Evolutionary conservation across 2,329 filamentous ascomycete genomes (phyloP), one percentile per base, ranked within the genome.

Genomic region (Fusarium sp.): DNA sequence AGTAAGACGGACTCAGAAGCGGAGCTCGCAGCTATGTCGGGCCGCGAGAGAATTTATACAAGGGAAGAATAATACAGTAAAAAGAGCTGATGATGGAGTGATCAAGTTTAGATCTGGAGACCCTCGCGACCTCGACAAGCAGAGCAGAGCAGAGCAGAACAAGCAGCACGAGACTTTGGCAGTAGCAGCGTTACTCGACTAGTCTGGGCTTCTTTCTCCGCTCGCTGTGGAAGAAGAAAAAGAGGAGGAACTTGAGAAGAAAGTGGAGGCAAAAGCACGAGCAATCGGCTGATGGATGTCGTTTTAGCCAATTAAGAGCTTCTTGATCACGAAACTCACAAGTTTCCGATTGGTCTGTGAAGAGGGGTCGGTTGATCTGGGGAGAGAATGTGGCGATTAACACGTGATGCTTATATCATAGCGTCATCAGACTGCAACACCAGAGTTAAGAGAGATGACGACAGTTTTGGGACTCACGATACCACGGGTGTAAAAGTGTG

Each of bases 121-220:
- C 73, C 70, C 76, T 78, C 76, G 75, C 76, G 76, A 78, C 76
- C 76, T 78, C 72, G 76, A 78, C 76, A 76, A 76, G 76, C 76
- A 75, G 24, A 61, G 57, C 66, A 51, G 53, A 42, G 54, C 63
- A 74, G 71, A 58, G 47, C 65, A 74, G 71, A 58, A 41, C 65
- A 74, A 61, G 72, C 72, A 75, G 69, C 72, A 66, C 70, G 51
- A 75, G 53, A 63, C 73, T 75, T 55, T 74, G 55, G 41, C 41
- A 50, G 7, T 11, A 36, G 13, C 32, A 53, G 30, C n/a, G 24
- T 20, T 28, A 54, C 51, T 55, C 26, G 36, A 53, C 39, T 47
- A n/a, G 54, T 58, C 55, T 58, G 55, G 55, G 61, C 66, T 53
- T 60, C 36, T 57, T 32, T 69, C 59, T 75, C 64, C 72, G 69